These are phyloP conservation scores for Russula ochroleuca DNA, from an alignment of 768 basidiomycete species.

Conservation along the genomic window DNA sequence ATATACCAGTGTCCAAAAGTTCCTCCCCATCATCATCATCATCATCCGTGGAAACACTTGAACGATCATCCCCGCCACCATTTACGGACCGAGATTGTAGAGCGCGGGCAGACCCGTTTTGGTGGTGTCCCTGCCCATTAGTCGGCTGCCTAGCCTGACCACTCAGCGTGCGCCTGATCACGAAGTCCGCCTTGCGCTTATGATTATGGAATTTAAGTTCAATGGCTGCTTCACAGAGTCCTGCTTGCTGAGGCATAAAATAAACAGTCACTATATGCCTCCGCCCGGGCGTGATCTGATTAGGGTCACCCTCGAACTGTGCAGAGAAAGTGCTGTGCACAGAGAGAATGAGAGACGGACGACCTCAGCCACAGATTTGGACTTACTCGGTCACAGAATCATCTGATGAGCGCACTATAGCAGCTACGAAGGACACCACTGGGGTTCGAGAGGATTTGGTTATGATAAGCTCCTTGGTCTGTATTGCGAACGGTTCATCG, in stretches of 20 bases:
- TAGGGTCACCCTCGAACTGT: neutral
- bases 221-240: conserved; percentile 12
- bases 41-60: conserved; percentile 5
- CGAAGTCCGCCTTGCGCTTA: conserved; percentile 4
- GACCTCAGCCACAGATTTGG: neutral
- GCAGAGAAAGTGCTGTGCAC: conserved; percentile 15
- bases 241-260: conserved; percentile 15
- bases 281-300: neutral
- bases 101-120: neutral
- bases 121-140: neutral
- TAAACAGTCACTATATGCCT: neutral
- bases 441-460: conserved; percentile 1
- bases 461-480: conserved; percentile 6
- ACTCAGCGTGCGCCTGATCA: conserved; percentile 7
- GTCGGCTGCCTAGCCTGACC: conserved; percentile 1
- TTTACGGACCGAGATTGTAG: neutral
- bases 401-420: neutral
- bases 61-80: neutral
- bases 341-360: neutral
- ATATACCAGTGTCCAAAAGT: conserved; percentile 40
- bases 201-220: conserved; percentile 16
- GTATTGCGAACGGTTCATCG: neutral
- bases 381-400: conserved; percentile 4
- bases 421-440: conserved; percentile 2
- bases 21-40: conserved; percentile 17